These are phyloP conservation scores for Casuarina equisetifolia DNA, from an alignment of 306 rosid species.

Conservation along the genomic window DNA sequence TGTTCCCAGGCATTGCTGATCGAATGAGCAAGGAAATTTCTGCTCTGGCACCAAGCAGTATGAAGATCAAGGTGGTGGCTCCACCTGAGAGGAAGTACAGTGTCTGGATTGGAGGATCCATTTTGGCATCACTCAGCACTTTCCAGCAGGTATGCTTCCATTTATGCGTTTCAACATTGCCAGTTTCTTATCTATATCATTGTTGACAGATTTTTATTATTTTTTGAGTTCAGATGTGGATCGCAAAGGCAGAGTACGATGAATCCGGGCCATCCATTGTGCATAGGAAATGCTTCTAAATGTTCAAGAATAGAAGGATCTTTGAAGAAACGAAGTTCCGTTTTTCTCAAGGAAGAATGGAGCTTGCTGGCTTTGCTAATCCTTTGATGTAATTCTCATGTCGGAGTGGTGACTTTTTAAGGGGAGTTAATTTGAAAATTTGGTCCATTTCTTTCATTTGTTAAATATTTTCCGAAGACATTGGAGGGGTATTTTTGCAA, in stretches of 20 bases:
- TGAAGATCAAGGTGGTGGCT: slow-evolving; percentile 99
- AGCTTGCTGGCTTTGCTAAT: slow-evolving; percentile 46
- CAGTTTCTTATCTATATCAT: slow-evolving; percentile 1
- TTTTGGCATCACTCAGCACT: slow-evolving; percentile 99
- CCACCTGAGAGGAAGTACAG: slow-evolving; percentile 99
- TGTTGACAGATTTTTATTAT: slow-evolving; percentile 8
- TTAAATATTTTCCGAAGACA: slow-evolving; percentile 24
- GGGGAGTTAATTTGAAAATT: slow-evolving; percentile 40
- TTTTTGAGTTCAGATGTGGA: slow-evolving; percentile 85
- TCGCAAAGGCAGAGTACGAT: slow-evolving; percentile 95
- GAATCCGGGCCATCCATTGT: slow-evolving; percentile 99
- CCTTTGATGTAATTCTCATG: slow-evolving; percentile 45
- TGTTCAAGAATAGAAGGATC: slow-evolving; percentile 34
- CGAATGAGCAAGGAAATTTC: slow-evolving; percentile 99
- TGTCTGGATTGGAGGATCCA: slow-evolving; percentile 99
- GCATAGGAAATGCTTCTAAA: slow-evolving; percentile 96
- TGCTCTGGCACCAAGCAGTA: slow-evolving; percentile 97
- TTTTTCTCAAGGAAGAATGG: slow-evolving; percentile 38
- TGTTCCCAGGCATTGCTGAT: slow-evolving; percentile 97
- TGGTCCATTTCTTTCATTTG: slow-evolving; percentile 36
- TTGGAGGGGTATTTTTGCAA: not conserved
- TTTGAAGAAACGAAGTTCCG: slow-evolving; percentile 37
- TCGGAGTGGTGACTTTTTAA: slow-evolving; percentile 49
- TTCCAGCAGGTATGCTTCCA: slow-evolving; percentile 85
- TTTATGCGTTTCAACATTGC: slow-evolving; percentile 7